Base-by-base conservation (phyloP, 352 stramenopile genomes). In the Phytopythium oedochilum region DNA sequence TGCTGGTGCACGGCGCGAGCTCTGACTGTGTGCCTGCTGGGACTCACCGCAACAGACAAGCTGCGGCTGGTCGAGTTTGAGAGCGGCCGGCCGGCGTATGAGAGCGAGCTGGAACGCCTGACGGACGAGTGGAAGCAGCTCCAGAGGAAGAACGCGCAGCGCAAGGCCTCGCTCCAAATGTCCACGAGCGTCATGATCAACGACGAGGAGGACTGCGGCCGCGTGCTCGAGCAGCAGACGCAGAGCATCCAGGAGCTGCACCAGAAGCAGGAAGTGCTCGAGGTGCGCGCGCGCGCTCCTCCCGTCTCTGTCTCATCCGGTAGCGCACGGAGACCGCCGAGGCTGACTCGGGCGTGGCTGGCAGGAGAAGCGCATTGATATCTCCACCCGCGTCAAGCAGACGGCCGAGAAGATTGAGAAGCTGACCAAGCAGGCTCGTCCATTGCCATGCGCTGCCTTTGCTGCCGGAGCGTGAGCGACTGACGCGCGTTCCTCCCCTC, bases 141-240 rank as follows among this genome's bases (percentile, higher is more conserved):
- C 25, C 83, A 92, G 63, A 73, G 78, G 58, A 73, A 62, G 32
- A 90, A 92, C 26, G 83, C 83, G 5, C 75, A 83, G 34, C 75
- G 83, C 36, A 92, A 88, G 44, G 78, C 79, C 0, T 63, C 70
- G 32, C 79, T 92, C 43, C 83, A 90, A 40, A 77, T 92, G 60
- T 56, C 79, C 6, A 90, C 78, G 7, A 64, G 67, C 7, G 62
- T 88, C 34, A 78, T 87, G 72, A 75, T 92, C 64, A 90, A 86
- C 49, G 79, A 88, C 59, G 83, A 92, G 50, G 75, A 89, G n/a
- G 83, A 92, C 60, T 90, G 83, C 55, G 65, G 53, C 18, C 78
- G 79, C 18, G 71, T 90, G n/a, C 60, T 92, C 18, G 78, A 89
- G 44, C 67, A 73, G 35, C 83, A 92, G 61, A 90, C 79, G 6